These are phyloP conservation scores for Anisodus tanguticus DNA, from an alignment of 257 asterid genomes.

Conservation along the genomic window DNA sequence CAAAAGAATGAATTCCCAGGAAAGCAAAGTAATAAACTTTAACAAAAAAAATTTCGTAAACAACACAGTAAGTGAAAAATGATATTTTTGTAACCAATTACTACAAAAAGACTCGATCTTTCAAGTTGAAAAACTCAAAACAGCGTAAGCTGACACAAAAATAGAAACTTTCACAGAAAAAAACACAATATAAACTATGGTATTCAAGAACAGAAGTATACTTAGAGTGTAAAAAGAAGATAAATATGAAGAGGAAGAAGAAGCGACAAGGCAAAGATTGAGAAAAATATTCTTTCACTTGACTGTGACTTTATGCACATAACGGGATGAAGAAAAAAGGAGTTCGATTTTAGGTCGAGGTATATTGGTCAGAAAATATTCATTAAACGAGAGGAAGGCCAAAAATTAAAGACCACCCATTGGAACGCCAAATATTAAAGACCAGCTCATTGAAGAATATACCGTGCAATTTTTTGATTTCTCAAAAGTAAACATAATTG, in stretches of 20 bases:
- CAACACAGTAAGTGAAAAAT: conserved; percentile 29
- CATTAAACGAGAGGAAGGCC: too few relatives aligned
- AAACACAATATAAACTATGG: background rate
- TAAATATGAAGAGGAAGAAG: background rate
- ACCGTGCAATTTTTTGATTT: too few relatives aligned
- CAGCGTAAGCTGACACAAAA: background rate
- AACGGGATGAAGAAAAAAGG: too few relatives aligned
- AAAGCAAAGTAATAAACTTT: conserved; percentile 20
- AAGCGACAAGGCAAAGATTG: background rate
- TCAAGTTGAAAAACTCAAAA: conserved; percentile 25
- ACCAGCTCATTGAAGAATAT: too few relatives aligned
- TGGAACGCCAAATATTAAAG: too few relatives aligned
- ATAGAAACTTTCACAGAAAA: background rate
- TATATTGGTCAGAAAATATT: too few relatives aligned
- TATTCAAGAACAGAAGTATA: background rate
- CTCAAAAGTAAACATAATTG: too few relatives aligned
- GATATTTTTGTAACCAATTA: conserved; percentile 4
- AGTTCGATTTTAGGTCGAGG: too few relatives aligned
- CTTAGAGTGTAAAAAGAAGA: background rate
- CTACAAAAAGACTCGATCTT: conserved; percentile 38
- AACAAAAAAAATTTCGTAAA: conserved; percentile 21
- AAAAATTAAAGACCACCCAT: too few relatives aligned
- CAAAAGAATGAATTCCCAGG: conserved; percentile 9
- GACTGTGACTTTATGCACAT: too few relatives aligned
- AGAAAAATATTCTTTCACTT: too few relatives aligned